Evolutionary conservation across 2,329 filamentous ascomycete species (phyloP).

Genomic region (Pseudofabraea citricarpa): DNA sequence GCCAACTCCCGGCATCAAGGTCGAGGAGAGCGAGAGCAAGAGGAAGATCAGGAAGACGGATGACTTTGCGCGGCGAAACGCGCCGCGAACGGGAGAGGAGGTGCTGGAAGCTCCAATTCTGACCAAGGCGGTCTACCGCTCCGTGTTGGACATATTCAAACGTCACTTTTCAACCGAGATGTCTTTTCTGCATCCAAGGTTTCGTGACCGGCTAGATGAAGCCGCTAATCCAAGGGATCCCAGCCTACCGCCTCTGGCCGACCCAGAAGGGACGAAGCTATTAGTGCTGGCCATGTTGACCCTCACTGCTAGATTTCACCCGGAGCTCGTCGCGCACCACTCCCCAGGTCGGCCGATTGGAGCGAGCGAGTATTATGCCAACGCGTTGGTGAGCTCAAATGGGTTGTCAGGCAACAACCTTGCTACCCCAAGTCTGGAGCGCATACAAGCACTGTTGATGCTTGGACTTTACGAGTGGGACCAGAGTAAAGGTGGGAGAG

Average conservation of each 20-base stretch:
- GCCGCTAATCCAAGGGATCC: constrained; percentile 31
- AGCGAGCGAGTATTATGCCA: constrained; percentile 61
- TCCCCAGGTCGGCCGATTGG: constrained; percentile 39
- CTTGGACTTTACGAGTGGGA: constrained; percentile 69
- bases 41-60: constrained; percentile 29
- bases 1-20: constrained; percentile 21
- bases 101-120: constrained; percentile 57
- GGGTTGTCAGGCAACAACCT: constrained; percentile 43
- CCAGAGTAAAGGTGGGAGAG: constrained; percentile 54
- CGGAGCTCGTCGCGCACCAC: constrained; percentile 49
- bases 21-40: constrained; percentile 42
- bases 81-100: constrained; percentile 45
- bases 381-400: constrained; percentile 48
- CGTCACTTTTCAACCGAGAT: constrained; percentile 69
- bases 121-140: constrained; percentile 61
- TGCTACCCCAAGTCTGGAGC: constrained; percentile 51
- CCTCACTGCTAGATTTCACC: constrained; percentile 65
- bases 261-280: constrained; percentile 43
- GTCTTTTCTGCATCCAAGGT: constrained; percentile 64
- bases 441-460: constrained; percentile 66
- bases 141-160: constrained; percentile 66
- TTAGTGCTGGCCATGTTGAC: constrained; percentile 63
- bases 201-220: constrained; percentile 47
- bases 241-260: constrained; percentile 12
- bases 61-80: constrained; percentile 28